phyloP scores from a whole-genome alignment of 768 basidiomycete species.

The Kwoniella shandongensis region DNA sequence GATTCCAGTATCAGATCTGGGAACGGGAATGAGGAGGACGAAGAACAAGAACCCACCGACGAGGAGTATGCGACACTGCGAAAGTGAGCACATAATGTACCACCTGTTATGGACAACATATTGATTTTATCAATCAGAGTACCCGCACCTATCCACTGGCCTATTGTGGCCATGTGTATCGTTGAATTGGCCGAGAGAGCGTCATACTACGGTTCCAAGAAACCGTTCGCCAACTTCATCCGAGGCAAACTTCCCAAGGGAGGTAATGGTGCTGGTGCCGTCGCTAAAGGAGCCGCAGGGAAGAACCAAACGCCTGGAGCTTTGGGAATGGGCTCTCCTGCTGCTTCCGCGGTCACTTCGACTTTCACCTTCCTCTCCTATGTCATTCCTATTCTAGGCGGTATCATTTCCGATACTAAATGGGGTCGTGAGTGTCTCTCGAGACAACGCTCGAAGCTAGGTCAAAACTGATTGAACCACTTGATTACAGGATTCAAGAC shows the following conservation, averaged over 20 bases:
- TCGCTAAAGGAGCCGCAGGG: constrained; percentile 32
- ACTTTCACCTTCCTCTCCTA: constrained; percentile 49
- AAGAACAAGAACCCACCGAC: too few relatives aligned
- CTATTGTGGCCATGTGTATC: constrained; percentile 48
- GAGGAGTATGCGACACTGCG: too few relatives aligned
- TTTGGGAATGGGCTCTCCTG: constrained; percentile 40
- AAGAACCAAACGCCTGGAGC: constrained; percentile 44
- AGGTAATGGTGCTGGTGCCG: constrained; percentile 45
- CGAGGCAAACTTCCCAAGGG: constrained; percentile 42
- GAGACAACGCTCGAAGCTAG: too few relatives aligned
- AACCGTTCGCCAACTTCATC: constrained; percentile 46
- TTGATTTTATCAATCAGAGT: too few relatives aligned
- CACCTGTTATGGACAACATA: too few relatives aligned
- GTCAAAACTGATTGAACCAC: too few relatives aligned
- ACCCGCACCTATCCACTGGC: too few relatives aligned
- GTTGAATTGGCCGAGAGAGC: constrained; percentile 52
- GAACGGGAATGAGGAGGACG: too few relatives aligned
- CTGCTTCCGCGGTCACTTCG: constrained; percentile 36
- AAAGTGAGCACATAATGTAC: too few relatives aligned
- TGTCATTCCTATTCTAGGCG: constrained; percentile 48
- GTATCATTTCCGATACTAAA: constrained; percentile 51
- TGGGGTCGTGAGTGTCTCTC: too few relatives aligned
- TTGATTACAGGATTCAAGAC: constrained; percentile 53
- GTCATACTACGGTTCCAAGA: constrained; percentile 45
- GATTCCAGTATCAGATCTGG: too few relatives aligned